Conservation (phyloP, 1,284 basidiomycete genomes). For the Ustilago cynodontis region DNA sequence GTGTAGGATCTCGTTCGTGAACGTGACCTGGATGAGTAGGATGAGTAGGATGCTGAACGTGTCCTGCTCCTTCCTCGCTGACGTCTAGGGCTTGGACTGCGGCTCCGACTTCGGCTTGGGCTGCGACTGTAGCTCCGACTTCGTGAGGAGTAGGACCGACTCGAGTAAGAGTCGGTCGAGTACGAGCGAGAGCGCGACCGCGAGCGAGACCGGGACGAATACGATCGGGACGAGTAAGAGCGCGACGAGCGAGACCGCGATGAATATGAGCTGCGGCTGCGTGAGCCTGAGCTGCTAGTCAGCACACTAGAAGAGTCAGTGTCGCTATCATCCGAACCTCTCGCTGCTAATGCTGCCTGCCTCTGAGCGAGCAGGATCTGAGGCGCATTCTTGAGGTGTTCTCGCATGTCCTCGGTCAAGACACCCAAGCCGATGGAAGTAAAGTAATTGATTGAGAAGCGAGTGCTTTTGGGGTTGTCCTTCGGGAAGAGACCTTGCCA, state of each 20-base stretch:
- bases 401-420: constrained; percentile 95
- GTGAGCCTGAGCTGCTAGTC: constrained; percentile 37
- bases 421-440: constrained; percentile 91
- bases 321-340: constrained; percentile 43
- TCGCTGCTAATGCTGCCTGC: constrained; percentile 71
- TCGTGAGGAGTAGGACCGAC: constrained; percentile 38
- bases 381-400: constrained; percentile 94
- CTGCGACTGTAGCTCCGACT: constrained; percentile 26
- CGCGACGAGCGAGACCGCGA: constrained; percentile 43
- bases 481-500: constrained; percentile 91
- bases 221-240: constrained; percentile 32
- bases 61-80: constrained; percentile 31
- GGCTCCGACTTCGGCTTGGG: constrained; percentile 12
- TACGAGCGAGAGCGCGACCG: constrained; percentile 28
- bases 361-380: constrained; percentile 91
- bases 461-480: constrained; percentile 94
- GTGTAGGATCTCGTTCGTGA: constrained; percentile 35
- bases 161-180: constrained; percentile 34
- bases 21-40: constrained; percentile 40
- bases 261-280: constrained; percentile 35
- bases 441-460: constrained; percentile 95
- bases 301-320: constrained; percentile 41
- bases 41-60: constrained; percentile 41
- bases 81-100: constrained; percentile 12
- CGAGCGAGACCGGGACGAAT: constrained; percentile 11